Percentiles rank a stretch among this genome's conserved stretches.
These are phyloP conservation scores for Phaeosphaeriaceae sp. DNA, from an alignment of 2,329 filamentous ascomycete genomes.

Conservation along the genomic window DNA sequence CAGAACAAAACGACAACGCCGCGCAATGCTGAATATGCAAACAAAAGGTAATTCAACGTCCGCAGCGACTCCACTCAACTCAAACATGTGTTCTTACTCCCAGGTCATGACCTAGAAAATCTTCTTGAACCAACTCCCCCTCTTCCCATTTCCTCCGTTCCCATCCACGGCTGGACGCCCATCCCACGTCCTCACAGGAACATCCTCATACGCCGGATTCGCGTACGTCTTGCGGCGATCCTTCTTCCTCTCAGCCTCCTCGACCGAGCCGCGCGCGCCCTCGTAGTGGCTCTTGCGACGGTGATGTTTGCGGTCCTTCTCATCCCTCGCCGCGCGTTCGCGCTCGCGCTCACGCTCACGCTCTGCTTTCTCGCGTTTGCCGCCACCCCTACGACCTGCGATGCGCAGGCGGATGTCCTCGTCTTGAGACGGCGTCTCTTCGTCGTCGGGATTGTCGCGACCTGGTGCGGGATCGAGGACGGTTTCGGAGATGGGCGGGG, in stretches of 20 bases:
- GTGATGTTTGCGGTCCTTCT: conserved; percentile 38
- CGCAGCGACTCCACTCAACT: no score
- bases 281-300: conserved; percentile 37
- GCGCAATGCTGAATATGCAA: neutral
- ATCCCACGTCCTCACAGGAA: conserved; percentile 50
- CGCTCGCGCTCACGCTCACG: conserved; percentile 20
- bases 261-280: conserved; percentile 23
- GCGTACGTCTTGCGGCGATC: conserved; percentile 42
- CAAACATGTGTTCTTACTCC: neutral
- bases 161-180: conserved; percentile 46
- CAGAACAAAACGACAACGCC: neutral
- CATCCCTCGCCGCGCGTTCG: conserved; percentile 23
- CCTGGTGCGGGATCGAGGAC: conserved; percentile 53
- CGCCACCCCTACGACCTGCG: conserved; percentile 34
- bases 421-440: conserved; percentile 47
- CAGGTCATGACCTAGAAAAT: conserved; percentile 29
- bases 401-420: conserved; percentile 50
- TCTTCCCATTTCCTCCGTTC: conserved; percentile 41
- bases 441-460: conserved; percentile 35
- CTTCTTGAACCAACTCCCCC: conserved; percentile 59
- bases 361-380: conserved; percentile 41
- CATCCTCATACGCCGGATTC: conserved; percentile 37
- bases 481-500: conserved; percentile 55
- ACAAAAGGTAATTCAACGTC: neutral
- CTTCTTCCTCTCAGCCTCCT: conserved; percentile 32